Base-by-base conservation (phyloP, 179 eudicot genomes). In the Sideroxylon spinosum region DNA sequence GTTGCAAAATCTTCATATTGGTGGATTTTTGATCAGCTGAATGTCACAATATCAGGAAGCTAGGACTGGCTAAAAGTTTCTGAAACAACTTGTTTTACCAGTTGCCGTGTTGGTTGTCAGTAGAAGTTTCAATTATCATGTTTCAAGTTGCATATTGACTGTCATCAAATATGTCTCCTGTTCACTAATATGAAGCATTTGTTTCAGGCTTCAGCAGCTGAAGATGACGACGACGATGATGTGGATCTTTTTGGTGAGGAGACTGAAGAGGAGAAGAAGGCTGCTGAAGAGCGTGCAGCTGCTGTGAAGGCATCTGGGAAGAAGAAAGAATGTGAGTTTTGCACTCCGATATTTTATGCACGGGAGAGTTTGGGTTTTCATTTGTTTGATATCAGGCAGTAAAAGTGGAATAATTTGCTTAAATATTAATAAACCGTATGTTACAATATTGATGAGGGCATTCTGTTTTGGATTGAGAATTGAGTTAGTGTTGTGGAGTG, bases 251-350 rank as follows among this genome's bases (percentile, higher is more conserved):
- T 95, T 70, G 99, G 99, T 60, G 99, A 95, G 75, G 98, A 95
- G 87, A 95, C 99, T 9, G 98, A 95, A 80, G 99, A 95, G 90
- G 99, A 95, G 86, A 95, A 95, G 92, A 85, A 84, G 68, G 99
- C 97, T 68, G 90, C 98, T 66, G 98, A 91, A 82, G 93, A 85
- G 57, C 90, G 94, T 52, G 99, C 97, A 4, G 96, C 92, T 26
- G 84, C 98, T 23, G 83, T 77, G 56, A 90, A 88, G 86, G 84
- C 91, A 7, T 78, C 93, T 63, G 79, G 84, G 28, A 84, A 85
- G 80, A 93, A 95, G 94, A 95, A 95, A 87, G 97, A 91, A 50
- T 88, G 98, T 95, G 73, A 90, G 97, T 83, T 55, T 23, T 8
- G 19, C 55, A 20, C 32, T 75, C 44, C 13, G 37, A 9, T 32